Conservation (phyloP, 176 grass and related monocot species). For the Secale cereale region DNA sequence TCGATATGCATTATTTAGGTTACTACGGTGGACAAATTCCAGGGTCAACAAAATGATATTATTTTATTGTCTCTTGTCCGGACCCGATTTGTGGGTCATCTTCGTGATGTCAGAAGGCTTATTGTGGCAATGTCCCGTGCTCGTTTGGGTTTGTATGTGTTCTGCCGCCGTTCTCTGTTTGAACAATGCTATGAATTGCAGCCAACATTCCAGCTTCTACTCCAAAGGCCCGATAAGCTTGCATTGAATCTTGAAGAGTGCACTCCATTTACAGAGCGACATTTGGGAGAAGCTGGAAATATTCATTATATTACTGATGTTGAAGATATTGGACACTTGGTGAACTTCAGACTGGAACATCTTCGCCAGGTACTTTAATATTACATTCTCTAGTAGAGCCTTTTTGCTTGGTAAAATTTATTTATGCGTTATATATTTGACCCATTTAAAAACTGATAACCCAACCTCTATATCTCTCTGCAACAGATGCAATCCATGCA, state of each 20-base stretch:
- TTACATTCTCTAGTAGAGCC: neutral
- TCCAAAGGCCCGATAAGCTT: conserved; percentile 83
- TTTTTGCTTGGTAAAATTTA: neutral
- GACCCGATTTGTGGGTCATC: conserved; percentile 90
- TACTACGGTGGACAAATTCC: conserved; percentile 94
- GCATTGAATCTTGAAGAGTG: conserved; percentile 80
- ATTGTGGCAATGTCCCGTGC: conserved; percentile 96
- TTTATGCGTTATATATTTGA: neutral
- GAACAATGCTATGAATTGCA: conserved; percentile 99
- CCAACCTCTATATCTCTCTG: conserved; percentile 3
- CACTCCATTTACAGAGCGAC: conserved; percentile 71
- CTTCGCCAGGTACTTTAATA: conserved; percentile 58
- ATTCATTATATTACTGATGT: conserved; percentile 58
- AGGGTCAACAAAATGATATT: conserved; percentile 99
- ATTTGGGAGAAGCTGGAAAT: conserved; percentile 55
- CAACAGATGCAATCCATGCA: conserved; percentile 80
- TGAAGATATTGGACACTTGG: conserved; percentile 79
- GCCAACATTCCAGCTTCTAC: conserved; percentile 81
- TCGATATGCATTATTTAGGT: conserved; percentile 45
- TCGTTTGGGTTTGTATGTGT: conserved; percentile 84
- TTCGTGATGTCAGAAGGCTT: conserved; percentile 93
- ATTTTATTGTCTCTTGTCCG: conserved; percentile 94
- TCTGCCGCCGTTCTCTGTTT: conserved; percentile 74
- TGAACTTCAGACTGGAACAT: conserved; percentile 84
- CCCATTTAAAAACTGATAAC: neutral